phyloP scores from a whole-genome alignment of 805 yeast species.

The Myxozyma kluyveri region DNA sequence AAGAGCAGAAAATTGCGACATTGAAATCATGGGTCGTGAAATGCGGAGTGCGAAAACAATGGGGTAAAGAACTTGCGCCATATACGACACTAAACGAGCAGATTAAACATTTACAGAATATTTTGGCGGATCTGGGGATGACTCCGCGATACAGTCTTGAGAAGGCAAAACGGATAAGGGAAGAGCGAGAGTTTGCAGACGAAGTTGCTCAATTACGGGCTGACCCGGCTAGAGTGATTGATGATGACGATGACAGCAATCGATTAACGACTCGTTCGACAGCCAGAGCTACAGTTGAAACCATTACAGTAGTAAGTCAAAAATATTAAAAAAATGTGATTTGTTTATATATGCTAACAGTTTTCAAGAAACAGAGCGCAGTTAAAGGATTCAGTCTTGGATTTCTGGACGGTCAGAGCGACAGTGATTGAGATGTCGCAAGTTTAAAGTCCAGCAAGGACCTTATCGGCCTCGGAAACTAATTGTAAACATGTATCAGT shows the following conservation, averaged over 20 bases:
- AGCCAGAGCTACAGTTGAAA: not conserved
- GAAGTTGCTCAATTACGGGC: slow-evolving; percentile 31
- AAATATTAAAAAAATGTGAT: too few relatives aligned
- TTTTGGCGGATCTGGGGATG: slow-evolving; percentile 33
- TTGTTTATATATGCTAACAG: not conserved
- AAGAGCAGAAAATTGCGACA: slow-evolving; percentile 32
- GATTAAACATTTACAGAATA: slow-evolving; percentile 24
- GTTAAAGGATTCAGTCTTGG: slow-evolving; percentile 12
- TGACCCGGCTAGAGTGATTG: slow-evolving; percentile 19
- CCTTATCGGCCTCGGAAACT: not conserved
- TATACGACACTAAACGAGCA: slow-evolving; percentile 25
- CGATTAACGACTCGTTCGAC: not conserved
- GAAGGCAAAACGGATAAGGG: slow-evolving; percentile 34
- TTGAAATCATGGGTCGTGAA: slow-evolving; percentile 32
- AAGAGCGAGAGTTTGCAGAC: slow-evolving; percentile 29
- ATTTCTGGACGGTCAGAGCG: slow-evolving; percentile 25
- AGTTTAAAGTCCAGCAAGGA: not conserved
- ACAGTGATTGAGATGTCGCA: slow-evolving; percentile 17
- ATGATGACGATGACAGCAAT: slow-evolving; percentile 9
- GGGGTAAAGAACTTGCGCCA: slow-evolving; percentile 32
- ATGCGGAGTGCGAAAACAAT: slow-evolving; percentile 35
- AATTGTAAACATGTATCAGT: not conserved
- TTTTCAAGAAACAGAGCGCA: not conserved
- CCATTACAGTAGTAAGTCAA: too few relatives aligned
- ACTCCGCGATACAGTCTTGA: slow-evolving; percentile 34